Base-by-base conservation (phyloP, 1,139 yeast genomes). In the Suhomyces kunorum region DNA sequence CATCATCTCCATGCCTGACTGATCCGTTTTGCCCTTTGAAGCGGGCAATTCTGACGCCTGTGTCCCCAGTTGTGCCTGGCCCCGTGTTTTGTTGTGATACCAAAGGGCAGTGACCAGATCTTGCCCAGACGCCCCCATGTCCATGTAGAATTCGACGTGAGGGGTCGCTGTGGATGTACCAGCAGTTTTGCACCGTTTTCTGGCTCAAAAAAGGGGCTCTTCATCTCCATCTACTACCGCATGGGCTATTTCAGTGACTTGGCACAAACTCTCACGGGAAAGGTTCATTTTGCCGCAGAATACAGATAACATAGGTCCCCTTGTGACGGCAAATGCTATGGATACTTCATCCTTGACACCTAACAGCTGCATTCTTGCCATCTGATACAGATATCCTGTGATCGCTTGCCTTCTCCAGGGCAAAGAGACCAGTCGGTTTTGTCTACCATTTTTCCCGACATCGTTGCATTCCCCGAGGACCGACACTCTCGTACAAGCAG, bases 401-500 rank as follows among this genome's bases (percentile, higher is more conserved):
- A n/a, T n/a, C n/a, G n/a, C n/a, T n/a, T n/a, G n/a, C n/a, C n/a
- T 20, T 6, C 24, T 20, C n/a, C 24, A 20, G 8, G 5, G 11
- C 24, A 20, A n/a, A 20, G n/a, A 20, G 24, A n/a, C 24, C 24
- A 20, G 24, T 7, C n/a, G n/a, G n/a, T n/a, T n/a, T n/a, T n/a
- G n/a, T n/a, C n/a, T n/a, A n/a, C n/a, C n/a, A n/a, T n/a, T n/a
- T n/a, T n/a, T n/a, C n/a, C n/a, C n/a, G n/a, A n/a, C n/a, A n/a
- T n/a, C n/a, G n/a, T n/a, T n/a, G n/a, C n/a, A n/a, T n/a, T n/a
- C n/a, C n/a, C n/a, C n/a, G n/a, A n/a, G n/a, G n/a, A n/a, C n/a
- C n/a, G n/a, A n/a, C n/a, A n/a, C n/a, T 20, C 34, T 31, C 34
- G 22, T 31, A 31, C 4, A 31, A 31, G 34, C 34, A 31, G 34